A percentile compares a stretch with the other conserved stretches of the same genome.
Evolutionary conservation across 768 basidiomycete species (phyloP).

Genomic region (Tricholoma furcatifolium): DNA sequence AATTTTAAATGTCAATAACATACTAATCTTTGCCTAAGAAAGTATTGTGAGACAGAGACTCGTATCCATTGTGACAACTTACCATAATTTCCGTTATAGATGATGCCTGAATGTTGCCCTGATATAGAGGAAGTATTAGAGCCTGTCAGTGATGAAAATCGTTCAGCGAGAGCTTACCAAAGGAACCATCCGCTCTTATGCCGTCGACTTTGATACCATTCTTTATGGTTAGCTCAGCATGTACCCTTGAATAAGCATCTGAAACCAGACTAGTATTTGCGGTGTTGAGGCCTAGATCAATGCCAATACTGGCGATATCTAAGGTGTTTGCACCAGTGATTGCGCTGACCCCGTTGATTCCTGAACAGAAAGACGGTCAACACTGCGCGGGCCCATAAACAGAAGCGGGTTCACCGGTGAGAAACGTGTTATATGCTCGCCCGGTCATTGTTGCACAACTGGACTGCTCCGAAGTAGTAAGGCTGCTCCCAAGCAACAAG

Average conservation of each 20-base stretch:
- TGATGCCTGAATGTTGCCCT: constrained; percentile 61
- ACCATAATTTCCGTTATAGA: constrained; percentile 76
- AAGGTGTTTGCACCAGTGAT: constrained; percentile 66
- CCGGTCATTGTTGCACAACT: constrained; percentile 51
- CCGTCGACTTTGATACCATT: constrained; percentile 55
- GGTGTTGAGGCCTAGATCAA: constrained; percentile 45
- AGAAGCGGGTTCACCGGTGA: too few species aligned
- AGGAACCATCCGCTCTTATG: constrained; percentile 52
- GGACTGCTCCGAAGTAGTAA: constrained; percentile 38
- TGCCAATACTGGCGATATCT: constrained; percentile 63
- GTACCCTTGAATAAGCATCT: constrained; percentile 50
- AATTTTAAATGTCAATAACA: constrained; percentile 6
- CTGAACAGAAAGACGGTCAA: too few species aligned
- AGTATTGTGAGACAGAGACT: background rate
- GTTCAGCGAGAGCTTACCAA: constrained; percentile 28
- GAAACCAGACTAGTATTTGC: constrained; percentile 42
- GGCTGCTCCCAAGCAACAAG: constrained; percentile 48
- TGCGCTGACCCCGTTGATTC: constrained; percentile 39
- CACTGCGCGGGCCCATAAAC: too few species aligned
- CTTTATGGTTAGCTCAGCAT: constrained; percentile 50
- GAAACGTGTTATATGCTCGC: constrained; percentile 43
- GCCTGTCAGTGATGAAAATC: background rate
- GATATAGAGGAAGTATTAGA: background rate
- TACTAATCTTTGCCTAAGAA: constrained; percentile 43
- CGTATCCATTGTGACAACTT: constrained; percentile 6